phyloP scores from a whole-genome alignment of 345 rosid species.

The Salix brachista region DNA sequence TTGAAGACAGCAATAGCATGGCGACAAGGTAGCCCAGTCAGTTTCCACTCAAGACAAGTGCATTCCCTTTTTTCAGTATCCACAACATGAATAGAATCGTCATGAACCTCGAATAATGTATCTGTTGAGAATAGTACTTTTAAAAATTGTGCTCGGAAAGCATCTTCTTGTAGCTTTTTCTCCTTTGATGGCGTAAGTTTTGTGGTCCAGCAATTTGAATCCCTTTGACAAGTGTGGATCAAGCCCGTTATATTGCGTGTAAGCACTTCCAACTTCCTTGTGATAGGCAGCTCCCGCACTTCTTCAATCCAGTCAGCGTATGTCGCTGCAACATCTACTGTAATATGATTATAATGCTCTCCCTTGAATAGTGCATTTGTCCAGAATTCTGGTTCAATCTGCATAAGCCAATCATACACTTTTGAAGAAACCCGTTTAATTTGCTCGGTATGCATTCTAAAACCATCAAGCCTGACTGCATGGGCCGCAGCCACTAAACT shows the following conservation, averaged over 20 bases:
- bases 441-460: slow-evolving; percentile 51
- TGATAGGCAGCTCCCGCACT: slow-evolving; percentile 61
- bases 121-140: slow-evolving; percentile 76
- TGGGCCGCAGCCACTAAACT: slow-evolving; percentile 69
- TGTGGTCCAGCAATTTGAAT: slow-evolving; percentile 51
- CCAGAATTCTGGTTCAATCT: slow-evolving; percentile 67
- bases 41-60: slow-evolving; percentile 70
- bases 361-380: slow-evolving; percentile 63
- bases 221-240: slow-evolving; percentile 41
- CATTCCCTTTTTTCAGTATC: slow-evolving; percentile 58
- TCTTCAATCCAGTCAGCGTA: slow-evolving; percentile 71
- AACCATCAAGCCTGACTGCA: slow-evolving; percentile 56
- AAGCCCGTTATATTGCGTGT: slow-evolving; percentile 48
- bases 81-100: slow-evolving; percentile 58
- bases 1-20: slow-evolving; percentile 79
- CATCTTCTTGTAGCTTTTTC: slow-evolving; percentile 55
- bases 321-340: slow-evolving; percentile 51
- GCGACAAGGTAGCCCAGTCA: slow-evolving; percentile 68
- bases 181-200: slow-evolving; percentile 74
- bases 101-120: slow-evolving; percentile 86
- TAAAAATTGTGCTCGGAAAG: slow-evolving; percentile 37
- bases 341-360: slow-evolving; percentile 59
- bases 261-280: slow-evolving; percentile 55
- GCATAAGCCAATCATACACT: slow-evolving; percentile 83
- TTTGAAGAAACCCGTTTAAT: slow-evolving; percentile 57